Base-by-base conservation (phyloP, 1,139 yeast genomes). In the Schizosaccharomyces versatilis region DNA sequence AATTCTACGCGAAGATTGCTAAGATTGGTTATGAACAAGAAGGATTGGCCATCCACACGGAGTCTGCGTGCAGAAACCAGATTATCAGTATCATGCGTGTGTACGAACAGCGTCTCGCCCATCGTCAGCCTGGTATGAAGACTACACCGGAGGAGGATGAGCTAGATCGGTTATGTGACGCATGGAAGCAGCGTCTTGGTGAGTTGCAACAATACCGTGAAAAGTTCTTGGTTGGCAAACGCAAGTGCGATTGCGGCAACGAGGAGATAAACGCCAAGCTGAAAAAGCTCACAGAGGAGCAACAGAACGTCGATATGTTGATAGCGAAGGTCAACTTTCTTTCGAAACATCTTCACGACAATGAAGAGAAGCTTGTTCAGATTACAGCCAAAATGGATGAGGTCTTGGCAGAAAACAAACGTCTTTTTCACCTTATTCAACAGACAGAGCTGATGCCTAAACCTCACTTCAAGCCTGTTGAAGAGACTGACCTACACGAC, bases 121-220 rank as follows among this genome's bases (percentile, higher is more conserved):
- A 44, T 44, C 49, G 49, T 19, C 49, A 44, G 8, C 49, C 49
- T n/a, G 49, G 49, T 36, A 44, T 44, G 49, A 44, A 44, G 32
- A 44, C 49, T 12, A 44, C 49, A 19, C 49, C 49, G 2, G 49
- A 44, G 32, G 49, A 44, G n/a, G 49, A 44, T 9, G 49, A 44
- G 32, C 49, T 44, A 2, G 49, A 44, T n/a, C 49, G 32, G n/a
- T n/a, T 44, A 14, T 44, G 49, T n/a, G 49, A 44, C 2, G 49
- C 19, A 8, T 44, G 49, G 49, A 44, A 44, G 36, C 38, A 32
- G 12, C 49, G 49, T 19, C 32, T 44, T 6, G 32, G 49, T 32
- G 49, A 44, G n/a, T 7, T 44, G 14, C 49, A 44, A 44, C 49
- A 44, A 9, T 44, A 44, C n/a, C 49, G 49, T 32, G 49, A 44